Conservation (phyloP, 192 early-diverging fungal genomes). For the Glomus cerebriforme region DNA sequence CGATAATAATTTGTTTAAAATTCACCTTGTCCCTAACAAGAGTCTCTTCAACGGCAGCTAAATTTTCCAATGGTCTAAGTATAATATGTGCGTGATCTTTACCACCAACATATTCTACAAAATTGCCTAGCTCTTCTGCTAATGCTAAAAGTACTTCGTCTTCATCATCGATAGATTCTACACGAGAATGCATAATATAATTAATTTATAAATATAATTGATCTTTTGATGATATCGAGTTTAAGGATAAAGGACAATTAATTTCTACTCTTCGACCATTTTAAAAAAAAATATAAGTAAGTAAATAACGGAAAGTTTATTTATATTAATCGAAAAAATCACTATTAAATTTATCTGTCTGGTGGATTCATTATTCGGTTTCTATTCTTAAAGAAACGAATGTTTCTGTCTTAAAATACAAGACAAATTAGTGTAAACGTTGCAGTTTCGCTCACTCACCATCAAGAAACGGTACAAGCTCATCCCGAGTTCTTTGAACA, state of each 20-base stretch:
- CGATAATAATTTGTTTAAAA: constrained; percentile 30
- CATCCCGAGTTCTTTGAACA: constrained; percentile 89
- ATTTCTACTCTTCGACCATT: too few relatives aligned
- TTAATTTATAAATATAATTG: constrained; percentile 22
- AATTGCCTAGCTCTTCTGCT: constrained; percentile 91
- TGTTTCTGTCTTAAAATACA: not conserved
- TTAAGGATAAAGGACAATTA: too few relatives aligned
- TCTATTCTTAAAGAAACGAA: not conserved
- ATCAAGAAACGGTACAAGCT: constrained; percentile 98
- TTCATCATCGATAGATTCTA: constrained; percentile 99
- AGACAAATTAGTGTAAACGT: not conserved
- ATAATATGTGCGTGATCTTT: constrained; percentile 83
- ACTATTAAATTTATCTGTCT: too few relatives aligned
- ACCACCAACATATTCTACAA: constrained; percentile 93
- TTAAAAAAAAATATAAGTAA: too few relatives aligned
- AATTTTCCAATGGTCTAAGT: constrained; percentile 89
- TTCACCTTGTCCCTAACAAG: constrained; percentile 94
- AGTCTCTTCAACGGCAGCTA: constrained; percentile 97
- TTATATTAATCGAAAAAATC: too few relatives aligned
- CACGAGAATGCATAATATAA: not conserved
- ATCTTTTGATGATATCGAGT: not conserved
- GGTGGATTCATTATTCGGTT: not conserved
- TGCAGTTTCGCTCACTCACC: constrained; percentile 53
- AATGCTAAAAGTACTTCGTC: constrained; percentile 94
- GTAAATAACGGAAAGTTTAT: too few relatives aligned